Evolutionary conservation across 352 stramenopile species (phyloP).

Genomic region (Pythium oligandrum): DNA sequence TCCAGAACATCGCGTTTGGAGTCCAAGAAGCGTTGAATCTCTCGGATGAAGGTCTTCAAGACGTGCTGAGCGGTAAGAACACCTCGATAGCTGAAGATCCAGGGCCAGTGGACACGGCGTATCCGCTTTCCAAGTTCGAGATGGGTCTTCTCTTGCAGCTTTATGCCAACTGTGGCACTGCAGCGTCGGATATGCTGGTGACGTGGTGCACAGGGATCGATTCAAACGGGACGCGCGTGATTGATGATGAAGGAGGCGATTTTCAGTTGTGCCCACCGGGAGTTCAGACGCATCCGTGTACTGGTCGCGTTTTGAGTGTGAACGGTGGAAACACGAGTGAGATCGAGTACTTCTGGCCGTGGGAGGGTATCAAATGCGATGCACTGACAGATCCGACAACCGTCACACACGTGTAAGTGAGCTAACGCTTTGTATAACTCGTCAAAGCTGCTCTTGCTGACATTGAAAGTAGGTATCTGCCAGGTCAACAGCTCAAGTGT

Average conservation of each 20-base stretch:
- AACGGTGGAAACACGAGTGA: slow-evolving; percentile 14
- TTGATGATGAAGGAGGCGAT: slow-evolving; percentile 8
- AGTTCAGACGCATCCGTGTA: slow-evolving; percentile 57
- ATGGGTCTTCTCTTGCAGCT: slow-evolving; percentile 40
- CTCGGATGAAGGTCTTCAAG: background rate
- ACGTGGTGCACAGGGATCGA: slow-evolving; percentile 54
- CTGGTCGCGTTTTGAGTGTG: slow-evolving; percentile 38
- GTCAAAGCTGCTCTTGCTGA: background rate
- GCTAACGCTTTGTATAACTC: background rate
- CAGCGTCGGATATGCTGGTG: slow-evolving; percentile 33
- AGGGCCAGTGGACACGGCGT: slow-evolving; percentile 39
- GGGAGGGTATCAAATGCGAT: slow-evolving; percentile 67
- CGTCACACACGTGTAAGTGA: slow-evolving; percentile 59
- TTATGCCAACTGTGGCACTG: slow-evolving; percentile 40
- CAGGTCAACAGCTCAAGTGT: slow-evolving; percentile 41
- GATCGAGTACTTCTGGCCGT: slow-evolving; percentile 54
- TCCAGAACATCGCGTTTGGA: slow-evolving; percentile 6
- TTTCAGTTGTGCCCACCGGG: slow-evolving; percentile 34
- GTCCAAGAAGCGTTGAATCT: slow-evolving; percentile 11
- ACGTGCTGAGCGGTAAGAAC: too few relatives aligned
- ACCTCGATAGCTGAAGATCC: too few relatives aligned
- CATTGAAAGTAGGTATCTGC: slow-evolving; percentile 37
- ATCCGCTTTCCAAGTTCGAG: slow-evolving; percentile 39
- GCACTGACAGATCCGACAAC: slow-evolving; percentile 61
- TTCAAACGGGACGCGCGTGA: slow-evolving; percentile 13